Evolutionary conservation across 768 basidiomycete genomes (phyloP), one percentile per base, ranked within the genome.

Genomic region (Neoboletus magnificus): DNA sequence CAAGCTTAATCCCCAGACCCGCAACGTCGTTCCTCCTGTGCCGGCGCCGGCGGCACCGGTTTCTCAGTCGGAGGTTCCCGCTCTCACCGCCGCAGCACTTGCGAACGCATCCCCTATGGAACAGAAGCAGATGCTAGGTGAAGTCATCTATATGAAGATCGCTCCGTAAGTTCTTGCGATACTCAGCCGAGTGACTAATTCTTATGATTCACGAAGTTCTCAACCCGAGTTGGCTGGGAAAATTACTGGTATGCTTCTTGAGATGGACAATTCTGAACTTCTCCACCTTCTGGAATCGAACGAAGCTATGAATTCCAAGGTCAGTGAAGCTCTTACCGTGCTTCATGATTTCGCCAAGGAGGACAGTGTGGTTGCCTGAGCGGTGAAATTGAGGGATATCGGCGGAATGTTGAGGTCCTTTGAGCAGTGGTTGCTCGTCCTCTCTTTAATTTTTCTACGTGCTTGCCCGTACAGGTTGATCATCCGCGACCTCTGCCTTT

Each of bases 101-200:
- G 81, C 82, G 41, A 79, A 66, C 58, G 83, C 84, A 23, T 73
- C 80, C 46, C 83, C 85, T 35, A 77, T 79, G 71, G 96, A 98
- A 74, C 94, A 98, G 83, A 99, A 99, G 81, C 97, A 99, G 74
- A 93, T 98, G 89, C 81, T 99, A 46, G 97, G 97, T 63, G 97
- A 99, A 76, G 84, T 90, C 48, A 85, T 98, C 63, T 98, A 98
- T 77, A 87, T 96, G 82, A 88, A 84, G 70, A 95, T 98, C 61
- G 82, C 79, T 55, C 68, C 74, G 89, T 93, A 77, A 71, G 91
- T 69, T 36, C 33, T 3, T 29, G 62, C 23, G 23, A 39, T 23
- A 20, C 27, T 46, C 36, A 15, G n/a, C 40, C 25, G 52, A 20
- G 22, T 58, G 48, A n/a, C 20, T 44, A 44, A 35, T 53, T 8